Evolutionary conservation across 345 rosid genomes (phyloP).

Genomic region (Salix dunnii): DNA sequence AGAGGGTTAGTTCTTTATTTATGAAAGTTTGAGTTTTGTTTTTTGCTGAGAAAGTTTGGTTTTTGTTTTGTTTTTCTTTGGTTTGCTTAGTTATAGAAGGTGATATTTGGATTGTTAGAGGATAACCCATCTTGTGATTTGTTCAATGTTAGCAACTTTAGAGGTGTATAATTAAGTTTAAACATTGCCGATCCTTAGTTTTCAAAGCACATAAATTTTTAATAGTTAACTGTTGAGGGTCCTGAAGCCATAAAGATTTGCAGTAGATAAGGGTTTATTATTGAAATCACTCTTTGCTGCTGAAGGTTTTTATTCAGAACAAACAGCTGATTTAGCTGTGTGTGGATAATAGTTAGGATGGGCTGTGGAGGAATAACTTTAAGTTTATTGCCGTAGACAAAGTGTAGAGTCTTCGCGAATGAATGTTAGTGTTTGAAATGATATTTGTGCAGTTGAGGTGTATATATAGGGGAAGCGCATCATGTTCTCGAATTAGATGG

Average conservation of each 20-base stretch:
- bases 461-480: background rate
- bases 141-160: background rate
- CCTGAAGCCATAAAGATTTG: background rate
- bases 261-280: background rate
- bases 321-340: background rate
- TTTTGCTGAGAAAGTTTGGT: background rate
- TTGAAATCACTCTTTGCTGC: background rate
- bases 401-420: background rate
- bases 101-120: background rate
- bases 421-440: background rate
- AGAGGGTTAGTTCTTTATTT: conserved; percentile 24
- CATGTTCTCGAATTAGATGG: background rate
- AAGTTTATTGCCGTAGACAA: background rate
- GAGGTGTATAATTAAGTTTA: background rate
- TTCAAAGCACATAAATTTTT: background rate
- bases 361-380: background rate
- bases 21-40: background rate
- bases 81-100: background rate
- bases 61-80: background rate
- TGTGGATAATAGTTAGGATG: background rate
- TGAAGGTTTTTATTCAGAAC: background rate
- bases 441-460: background rate
- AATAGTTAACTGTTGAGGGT: background rate
- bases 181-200: background rate
- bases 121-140: background rate